Percentiles rank a stretch among this genome's conserved stretches.
Conservation (phyloP, 129 eudicot genomes). For the Deinandra increscens region DNA sequence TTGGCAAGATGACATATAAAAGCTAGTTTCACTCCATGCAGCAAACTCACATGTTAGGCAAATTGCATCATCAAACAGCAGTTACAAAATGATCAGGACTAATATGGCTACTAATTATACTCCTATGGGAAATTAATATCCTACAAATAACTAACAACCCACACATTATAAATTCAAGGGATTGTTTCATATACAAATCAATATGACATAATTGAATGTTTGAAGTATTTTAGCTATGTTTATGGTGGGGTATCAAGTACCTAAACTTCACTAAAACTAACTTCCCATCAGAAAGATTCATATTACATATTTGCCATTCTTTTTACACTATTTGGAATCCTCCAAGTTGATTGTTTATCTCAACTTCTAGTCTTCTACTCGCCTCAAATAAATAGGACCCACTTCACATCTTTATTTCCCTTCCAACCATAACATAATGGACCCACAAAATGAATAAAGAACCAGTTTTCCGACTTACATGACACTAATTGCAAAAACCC, state of each 20-base stretch:
- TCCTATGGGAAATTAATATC: neutral
- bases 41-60: neutral
- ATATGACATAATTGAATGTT: neutral
- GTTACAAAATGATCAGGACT: neutral
- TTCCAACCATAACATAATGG: neutral
- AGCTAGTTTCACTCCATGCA: neutral
- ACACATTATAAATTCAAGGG: neutral
- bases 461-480: neutral
- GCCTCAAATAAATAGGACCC: neutral
- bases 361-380: neutral
- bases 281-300: neutral
- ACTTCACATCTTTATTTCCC: neutral
- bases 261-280: neutral
- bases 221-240: neutral
- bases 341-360: neutral
- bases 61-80: neutral
- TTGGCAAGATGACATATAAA: constrained; percentile 1
- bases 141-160: neutral
- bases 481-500: neutral
- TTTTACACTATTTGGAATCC: neutral
- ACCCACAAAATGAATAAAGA: constrained; percentile 11
- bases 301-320: neutral
- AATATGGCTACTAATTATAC: neutral
- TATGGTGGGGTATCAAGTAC: neutral
- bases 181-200: neutral